Evolutionary conservation across 2,329 filamentous ascomycete genomes (phyloP).

Genomic region (Atkinsonella hypoxylon): DNA sequence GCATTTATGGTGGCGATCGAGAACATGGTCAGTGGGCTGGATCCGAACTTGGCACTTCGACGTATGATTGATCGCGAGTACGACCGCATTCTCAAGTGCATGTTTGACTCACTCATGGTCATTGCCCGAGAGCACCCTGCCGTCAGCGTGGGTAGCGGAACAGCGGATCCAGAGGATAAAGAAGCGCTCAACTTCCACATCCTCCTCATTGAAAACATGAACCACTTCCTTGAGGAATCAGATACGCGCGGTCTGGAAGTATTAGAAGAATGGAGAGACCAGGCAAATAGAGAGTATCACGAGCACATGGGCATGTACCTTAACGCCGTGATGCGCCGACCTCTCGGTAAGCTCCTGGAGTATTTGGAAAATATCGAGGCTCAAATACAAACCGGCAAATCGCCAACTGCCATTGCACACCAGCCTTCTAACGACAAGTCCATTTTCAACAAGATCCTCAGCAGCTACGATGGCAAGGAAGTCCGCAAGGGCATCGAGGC

Average conservation of each 20-base stretch:
- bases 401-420: constrained; percentile 52
- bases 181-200: constrained; percentile 97
- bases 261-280: constrained; percentile 70
- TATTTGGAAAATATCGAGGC: constrained; percentile 83
- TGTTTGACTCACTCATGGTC: constrained; percentile 95
- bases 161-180: constrained; percentile 68
- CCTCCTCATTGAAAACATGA: constrained; percentile 96
- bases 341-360: constrained; percentile 81
- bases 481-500: constrained; percentile 82
- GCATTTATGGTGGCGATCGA: constrained; percentile 73
- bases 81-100: constrained; percentile 76
- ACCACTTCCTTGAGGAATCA: constrained; percentile 89
- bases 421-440: constrained; percentile 74
- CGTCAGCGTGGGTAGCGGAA: constrained; percentile 29
- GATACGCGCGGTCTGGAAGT: constrained; percentile 63
- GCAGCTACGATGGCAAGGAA: constrained; percentile 71
- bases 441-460: constrained; percentile 76
- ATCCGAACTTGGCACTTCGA: constrained; percentile 51
- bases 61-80: constrained; percentile 79
- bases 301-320: constrained; percentile 86
- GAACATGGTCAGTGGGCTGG: constrained; percentile 58
- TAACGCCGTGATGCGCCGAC: constrained; percentile 75
- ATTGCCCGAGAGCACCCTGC: constrained; percentile 65
- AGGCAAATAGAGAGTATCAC: constrained; percentile 63
- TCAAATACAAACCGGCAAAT: constrained; percentile 48